Base-by-base conservation (phyloP, 169 alveolate species). In the Plasmodium inui region DNA sequence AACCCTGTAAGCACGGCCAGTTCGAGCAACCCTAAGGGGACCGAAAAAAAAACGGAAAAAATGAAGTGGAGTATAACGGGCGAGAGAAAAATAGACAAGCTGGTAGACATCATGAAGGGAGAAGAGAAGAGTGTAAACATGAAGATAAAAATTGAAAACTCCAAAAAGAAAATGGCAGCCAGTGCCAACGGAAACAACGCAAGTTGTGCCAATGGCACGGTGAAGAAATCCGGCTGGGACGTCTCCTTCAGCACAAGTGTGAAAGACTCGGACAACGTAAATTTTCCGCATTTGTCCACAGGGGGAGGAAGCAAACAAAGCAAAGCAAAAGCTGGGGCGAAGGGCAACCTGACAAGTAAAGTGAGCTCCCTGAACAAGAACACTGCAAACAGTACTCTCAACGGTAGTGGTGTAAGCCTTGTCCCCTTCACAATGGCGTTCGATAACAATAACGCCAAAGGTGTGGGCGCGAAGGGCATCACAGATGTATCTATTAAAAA, bases 71-170 rank as follows among this genome's bases (percentile, higher is more conserved):
- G 83, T n/a, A 88, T 67, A 79, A 73, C 89, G 14, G 89, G 72
- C 32, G 89, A 88, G 14, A 88, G 90, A 39, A 88, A 88, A 88
- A 88, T 79, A 22, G 94, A 88, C 22, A 88, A 76, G 67, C 72
- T 79, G 34, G 89, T 88, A 19, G 93, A 86, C 26, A 86, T 86
- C 30, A 86, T 86, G 93, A 86, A 86, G 55, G 93, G 86, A 9
- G 93, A 86, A 86, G 81, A 86, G 67, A 73, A 74, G 67, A 86
- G 67, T 10, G 28, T 86, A 74, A 86, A 86, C 32, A 86, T 86
- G 93, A 30, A 76, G 44, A 86, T 86, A 14, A 86, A 86, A 86
- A 74, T 86, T 6, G 93, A 86, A 34, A 86, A 86, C 44, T 26
- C 93, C 0, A 86, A 86, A 70, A 86, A 86, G 39, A 86, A 76